These are phyloP conservation scores for Aspergillus sp. DNA, from an alignment of 2,329 filamentous ascomycete genomes.

Conservation along the genomic window DNA sequence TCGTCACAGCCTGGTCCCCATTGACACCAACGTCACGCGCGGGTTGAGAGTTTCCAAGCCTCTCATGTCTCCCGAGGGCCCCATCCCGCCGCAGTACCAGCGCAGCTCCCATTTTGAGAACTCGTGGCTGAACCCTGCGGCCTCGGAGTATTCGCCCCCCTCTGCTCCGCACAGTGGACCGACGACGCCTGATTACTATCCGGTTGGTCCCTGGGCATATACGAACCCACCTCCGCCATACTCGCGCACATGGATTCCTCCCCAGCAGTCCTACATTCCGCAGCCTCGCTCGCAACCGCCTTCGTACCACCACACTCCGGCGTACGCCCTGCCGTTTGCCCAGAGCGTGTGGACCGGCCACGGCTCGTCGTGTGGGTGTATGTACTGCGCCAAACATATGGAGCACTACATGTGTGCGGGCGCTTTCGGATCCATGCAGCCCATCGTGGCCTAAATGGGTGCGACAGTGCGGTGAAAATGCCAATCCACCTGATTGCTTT, in stretches of 20 bases:
- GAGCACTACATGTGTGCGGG: conserved; percentile 49
- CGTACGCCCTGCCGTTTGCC: conserved; percentile 46
- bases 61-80: conserved; percentile 46
- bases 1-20: conserved; percentile 55
- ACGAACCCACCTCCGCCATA: conserved; percentile 41
- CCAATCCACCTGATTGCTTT: conserved; percentile 13
- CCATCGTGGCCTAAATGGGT: conserved; percentile 36
- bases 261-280: conserved; percentile 34
- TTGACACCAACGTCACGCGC: conserved; percentile 63
- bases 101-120: conserved; percentile 46
- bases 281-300: conserved; percentile 44
- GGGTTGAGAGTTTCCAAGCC: conserved; percentile 50
- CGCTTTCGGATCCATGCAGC: conserved; percentile 44
- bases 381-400: conserved; percentile 48
- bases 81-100: conserved; percentile 52
- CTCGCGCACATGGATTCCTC: conserved; percentile 38
- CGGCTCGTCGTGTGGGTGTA: conserved; percentile 47
- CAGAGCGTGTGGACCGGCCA: conserved; percentile 48
- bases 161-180: conserved; percentile 49
- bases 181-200: conserved; percentile 47
- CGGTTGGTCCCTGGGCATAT: conserved; percentile 43
- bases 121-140: conserved; percentile 49
- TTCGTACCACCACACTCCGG: conserved; percentile 48
- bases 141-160: conserved; percentile 51
- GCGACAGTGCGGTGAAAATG: not conserved